Percentiles rank a stretch among this genome's conserved stretches.
Evolutionary conservation across 1,284 basidiomycete species (phyloP).

Genomic region (Cystobasidium sp.): DNA sequence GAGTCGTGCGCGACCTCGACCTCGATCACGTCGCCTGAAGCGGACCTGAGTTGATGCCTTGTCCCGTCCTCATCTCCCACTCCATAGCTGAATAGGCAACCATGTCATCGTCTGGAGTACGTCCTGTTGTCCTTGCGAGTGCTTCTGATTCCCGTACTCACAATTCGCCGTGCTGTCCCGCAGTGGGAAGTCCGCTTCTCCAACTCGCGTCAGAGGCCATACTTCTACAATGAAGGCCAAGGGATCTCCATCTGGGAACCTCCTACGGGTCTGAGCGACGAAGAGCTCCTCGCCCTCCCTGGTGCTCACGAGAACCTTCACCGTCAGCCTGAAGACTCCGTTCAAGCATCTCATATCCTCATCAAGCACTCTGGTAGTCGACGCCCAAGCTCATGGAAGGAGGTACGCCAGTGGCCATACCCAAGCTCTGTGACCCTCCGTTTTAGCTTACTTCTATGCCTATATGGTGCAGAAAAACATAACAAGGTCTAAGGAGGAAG

Average conservation of each 20-base stretch:
- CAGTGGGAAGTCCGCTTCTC: conserved; percentile 45
- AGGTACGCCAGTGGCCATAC: conserved; percentile 64
- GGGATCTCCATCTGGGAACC: conserved; percentile 80
- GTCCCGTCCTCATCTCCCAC: too few species aligned
- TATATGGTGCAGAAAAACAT: conserved; percentile 67
- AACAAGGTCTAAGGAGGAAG: conserved; percentile 87
- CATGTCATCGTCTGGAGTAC: conserved; percentile 14
- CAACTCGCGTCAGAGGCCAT: conserved; percentile 70
- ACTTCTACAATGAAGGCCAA: conserved; percentile 82
- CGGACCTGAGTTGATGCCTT: not conserved
- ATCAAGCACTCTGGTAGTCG: conserved; percentile 89
- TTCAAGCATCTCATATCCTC: conserved; percentile 91
- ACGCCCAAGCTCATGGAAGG: conserved; percentile 87
- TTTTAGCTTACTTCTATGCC: too few species aligned
- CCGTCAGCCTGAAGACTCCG: conserved; percentile 62
- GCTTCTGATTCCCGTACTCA: not conserved
- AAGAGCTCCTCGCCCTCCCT: conserved; percentile 68
- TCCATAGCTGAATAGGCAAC: not conserved
- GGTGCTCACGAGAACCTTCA: conserved; percentile 66
- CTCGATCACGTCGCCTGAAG: too few species aligned
- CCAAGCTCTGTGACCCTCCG: too few species aligned
- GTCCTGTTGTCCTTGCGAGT: not conserved
- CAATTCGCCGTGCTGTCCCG: not conserved
- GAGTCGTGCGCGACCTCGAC: too few species aligned
- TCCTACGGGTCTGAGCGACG: conserved; percentile 69